Base-by-base conservation (phyloP, 2,329 filamentous ascomycete genomes). In the Aspergillus sp. region DNA sequence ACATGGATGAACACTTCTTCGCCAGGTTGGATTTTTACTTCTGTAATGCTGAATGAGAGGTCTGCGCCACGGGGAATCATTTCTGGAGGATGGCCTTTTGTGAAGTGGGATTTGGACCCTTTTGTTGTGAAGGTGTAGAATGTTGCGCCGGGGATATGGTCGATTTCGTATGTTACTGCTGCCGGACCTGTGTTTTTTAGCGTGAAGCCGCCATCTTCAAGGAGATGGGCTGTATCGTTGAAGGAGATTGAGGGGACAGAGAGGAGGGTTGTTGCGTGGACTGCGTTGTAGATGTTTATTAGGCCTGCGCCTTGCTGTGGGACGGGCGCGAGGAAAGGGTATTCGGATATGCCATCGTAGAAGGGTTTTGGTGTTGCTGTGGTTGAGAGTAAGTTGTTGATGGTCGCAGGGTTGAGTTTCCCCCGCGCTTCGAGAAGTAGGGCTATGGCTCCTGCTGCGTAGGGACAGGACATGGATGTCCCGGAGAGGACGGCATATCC, bases 201-300 rank as follows among this genome's bases (percentile, higher is more conserved):
- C 3, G 33, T 35, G 5, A 35, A 35, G 4, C 33, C 33, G 2
- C 13, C 15, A 3, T n/a, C n/a, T 17, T 35, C 3, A 3, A 17
- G 17, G 52, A 82, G 76, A 68, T 84, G 61, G 53, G 79, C 77
- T 0, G 80, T 82, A 61, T 85, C 82, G 60, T 85, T 84, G 66
- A 84, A 83, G 3, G 78, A 74, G 12, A 85, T 64, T 60, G 75
- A 79, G n/a, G 77, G 77, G 7, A 72, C 74, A 55, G 74, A 76
- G 17, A 84, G 66, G 10, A 79, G 58, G 2, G 76, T 75, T 2
- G 72, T 78, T 13, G 76, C 69, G 54, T 77, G 74, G 5, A 81
- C 78, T 3, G 80, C 79, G 48, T 82, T 77, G 52, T 77, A 77
- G 3, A 79, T 81, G 54, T 82, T 78, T 43, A 85, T 67, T 10